Base-by-base conservation (phyloP, 192 early-diverging fungal genomes). In the Chytriomyces sp. region DNA sequence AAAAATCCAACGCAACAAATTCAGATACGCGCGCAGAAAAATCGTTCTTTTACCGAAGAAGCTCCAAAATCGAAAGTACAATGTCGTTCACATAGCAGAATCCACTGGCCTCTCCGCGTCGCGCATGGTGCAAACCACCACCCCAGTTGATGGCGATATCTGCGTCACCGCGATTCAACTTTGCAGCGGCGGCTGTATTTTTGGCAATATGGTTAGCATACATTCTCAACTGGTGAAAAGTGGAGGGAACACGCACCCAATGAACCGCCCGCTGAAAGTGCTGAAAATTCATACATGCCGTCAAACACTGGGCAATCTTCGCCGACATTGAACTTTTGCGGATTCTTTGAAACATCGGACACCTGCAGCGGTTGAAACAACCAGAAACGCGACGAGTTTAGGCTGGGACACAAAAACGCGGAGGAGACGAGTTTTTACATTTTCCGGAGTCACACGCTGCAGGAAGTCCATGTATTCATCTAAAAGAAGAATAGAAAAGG, bases 31-130 rank as follows among this genome's bases (percentile, higher is more conserved):
- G 11, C 8, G 7, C 10, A 45, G 70, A 20, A 43, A 45, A 43
- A 73, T 28, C 18, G 11, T 9, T 7, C 48, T 77, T 77, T 66
- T 79, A 92, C 90, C 87, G 87, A 43, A 96, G 85, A 44, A 99
- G 86, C 67, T 92, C 91, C 50, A 97, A 89, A 45, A 95, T 97
- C 6, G 93, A 96, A 4, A 99, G 84, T 5, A 97, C 96, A 77
- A 97, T 95, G 77, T 99, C 98, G 79, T 99, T 99, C 11, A 99
- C 94, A 79, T 96, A 99, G 80, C 98, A 99, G 80, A 98, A 99
- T 5, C 98, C 98, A 57, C 93, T 90, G 1, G 98, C 98, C 68
- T 94, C 93, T 66, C 78, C 82, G 46, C 93, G 90, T 69, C 93
- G 92, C 23, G 93, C 93, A 75, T 99, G 97, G 85, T 99, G 96